Conservation (phyloP, 2,329 filamentous ascomycete species). For the Sporothrix dimorphospora region DNA sequence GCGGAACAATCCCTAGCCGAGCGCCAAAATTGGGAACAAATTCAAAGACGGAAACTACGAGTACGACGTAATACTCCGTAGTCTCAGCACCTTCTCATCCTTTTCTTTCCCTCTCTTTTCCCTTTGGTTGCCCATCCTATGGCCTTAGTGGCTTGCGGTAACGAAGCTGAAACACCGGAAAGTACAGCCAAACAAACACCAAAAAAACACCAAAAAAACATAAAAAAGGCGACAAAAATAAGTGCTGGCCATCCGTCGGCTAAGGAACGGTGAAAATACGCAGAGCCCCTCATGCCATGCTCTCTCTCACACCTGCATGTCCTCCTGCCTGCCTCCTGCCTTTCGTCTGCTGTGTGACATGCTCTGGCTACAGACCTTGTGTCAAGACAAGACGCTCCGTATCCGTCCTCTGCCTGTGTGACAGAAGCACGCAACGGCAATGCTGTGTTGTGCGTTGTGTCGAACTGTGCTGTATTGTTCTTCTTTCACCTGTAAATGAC, state of each 20-base stretch:
- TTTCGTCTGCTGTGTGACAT: constrained; percentile 3
- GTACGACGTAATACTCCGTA: no score
- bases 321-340: background rate
- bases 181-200: background rate
- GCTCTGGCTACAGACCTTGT: background rate
- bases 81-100: no score
- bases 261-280: background rate
- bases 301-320: background rate
- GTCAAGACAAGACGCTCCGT: background rate
- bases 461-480: no score
- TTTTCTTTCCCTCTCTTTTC: no score
- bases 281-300: no score
- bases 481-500: background rate
- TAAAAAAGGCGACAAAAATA: background rate
- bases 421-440: background rate
- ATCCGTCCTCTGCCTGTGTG: background rate
- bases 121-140: background rate
- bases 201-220: background rate
- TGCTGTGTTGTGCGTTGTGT: background rate
- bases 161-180: no score
- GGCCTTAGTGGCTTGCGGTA: no score
- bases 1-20: constrained; percentile 7
- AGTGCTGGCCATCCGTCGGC: background rate
- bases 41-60: background rate
- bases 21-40: background rate